Evolutionary conservation across 139 green algal genomes (phyloP).

Genomic region (Tetraselmis striata): DNA sequence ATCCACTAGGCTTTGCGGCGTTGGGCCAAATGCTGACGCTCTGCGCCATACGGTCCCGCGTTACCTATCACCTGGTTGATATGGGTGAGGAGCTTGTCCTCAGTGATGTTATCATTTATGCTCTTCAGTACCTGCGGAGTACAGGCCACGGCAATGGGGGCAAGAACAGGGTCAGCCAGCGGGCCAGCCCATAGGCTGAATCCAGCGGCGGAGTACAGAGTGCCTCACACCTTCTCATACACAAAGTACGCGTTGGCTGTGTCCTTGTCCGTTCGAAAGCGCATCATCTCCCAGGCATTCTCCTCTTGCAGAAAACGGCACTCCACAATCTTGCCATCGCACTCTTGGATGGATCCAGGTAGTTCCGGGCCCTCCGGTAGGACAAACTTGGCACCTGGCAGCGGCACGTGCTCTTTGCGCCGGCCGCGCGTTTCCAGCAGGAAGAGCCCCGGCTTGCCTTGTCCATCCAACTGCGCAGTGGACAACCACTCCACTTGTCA

Average conservation of each 20-base stretch:
- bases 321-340: slow-evolving; percentile 68
- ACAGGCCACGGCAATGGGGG: too few relatives aligned
- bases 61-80: neutral
- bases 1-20: too few relatives aligned
- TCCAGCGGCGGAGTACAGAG: too few relatives aligned
- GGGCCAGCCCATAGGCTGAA: too few relatives aligned
- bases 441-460: neutral
- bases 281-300: slow-evolving; percentile 70
- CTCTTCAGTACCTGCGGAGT: neutral
- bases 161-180: too few relatives aligned
- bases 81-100: neutral
- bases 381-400: slow-evolving; percentile 22
- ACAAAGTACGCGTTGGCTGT: slow-evolving; percentile 68
- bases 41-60: neutral
- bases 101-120: neutral
- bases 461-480: neutral
- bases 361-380: slow-evolving; percentile 28
- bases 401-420: neutral
- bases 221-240: slow-evolving; percentile 70
- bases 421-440: neutral
- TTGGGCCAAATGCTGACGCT: neutral
- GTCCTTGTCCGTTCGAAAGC: slow-evolving; percentile 77
- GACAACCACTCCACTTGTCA: too few relatives aligned
- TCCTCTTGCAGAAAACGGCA: slow-evolving; percentile 60
- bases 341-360: slow-evolving; percentile 1